Percentiles rank a stretch among this genome's conserved stretches.
Evolutionary conservation across 345 rosid species (phyloP).

Genomic region (Populus simonii): DNA sequence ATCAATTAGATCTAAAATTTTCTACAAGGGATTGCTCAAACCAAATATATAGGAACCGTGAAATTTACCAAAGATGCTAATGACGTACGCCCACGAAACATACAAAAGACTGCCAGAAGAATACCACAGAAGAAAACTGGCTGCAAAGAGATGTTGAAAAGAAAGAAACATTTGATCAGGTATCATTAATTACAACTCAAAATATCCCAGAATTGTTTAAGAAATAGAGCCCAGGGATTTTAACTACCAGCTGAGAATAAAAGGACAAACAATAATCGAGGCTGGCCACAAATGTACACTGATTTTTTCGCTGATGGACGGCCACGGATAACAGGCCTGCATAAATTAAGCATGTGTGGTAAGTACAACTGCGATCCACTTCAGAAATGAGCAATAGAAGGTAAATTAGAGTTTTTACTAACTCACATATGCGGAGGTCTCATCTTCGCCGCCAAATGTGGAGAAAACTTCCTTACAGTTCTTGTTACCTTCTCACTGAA

Average conservation of each 20-base stretch:
- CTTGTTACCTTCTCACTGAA: constrained; percentile 90
- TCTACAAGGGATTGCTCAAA: not conserved
- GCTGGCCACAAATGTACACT: constrained; percentile 72
- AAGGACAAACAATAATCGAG: constrained; percentile 87
- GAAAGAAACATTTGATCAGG: constrained; percentile 5
- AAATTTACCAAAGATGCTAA: constrained; percentile 65
- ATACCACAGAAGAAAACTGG: constrained; percentile 75
- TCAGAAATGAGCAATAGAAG: constrained; percentile 2
- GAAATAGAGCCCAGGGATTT: constrained; percentile 1
- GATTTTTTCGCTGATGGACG: constrained; percentile 83
- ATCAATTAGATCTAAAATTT: not conserved
- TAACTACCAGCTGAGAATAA: constrained; percentile 64
- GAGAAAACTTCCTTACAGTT: constrained; percentile 85
- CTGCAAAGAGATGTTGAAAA: constrained; percentile 32
- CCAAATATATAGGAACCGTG: too few relatives aligned
- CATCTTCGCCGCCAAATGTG: constrained; percentile 96
- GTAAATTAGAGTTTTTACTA: not conserved
- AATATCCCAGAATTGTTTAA: not conserved
- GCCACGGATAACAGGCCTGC: constrained; percentile 92
- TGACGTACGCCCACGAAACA: constrained; percentile 66
- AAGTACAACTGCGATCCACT: not conserved
- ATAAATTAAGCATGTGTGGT: constrained; percentile 14
- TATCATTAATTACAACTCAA: not conserved
- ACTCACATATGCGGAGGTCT: constrained; percentile 89
- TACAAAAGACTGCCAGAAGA: constrained; percentile 69